Percentiles rank a stretch among this genome's conserved stretches.
Conservation (phyloP, 2,329 filamentous ascomycete species). For the Penicillium sp. region DNA sequence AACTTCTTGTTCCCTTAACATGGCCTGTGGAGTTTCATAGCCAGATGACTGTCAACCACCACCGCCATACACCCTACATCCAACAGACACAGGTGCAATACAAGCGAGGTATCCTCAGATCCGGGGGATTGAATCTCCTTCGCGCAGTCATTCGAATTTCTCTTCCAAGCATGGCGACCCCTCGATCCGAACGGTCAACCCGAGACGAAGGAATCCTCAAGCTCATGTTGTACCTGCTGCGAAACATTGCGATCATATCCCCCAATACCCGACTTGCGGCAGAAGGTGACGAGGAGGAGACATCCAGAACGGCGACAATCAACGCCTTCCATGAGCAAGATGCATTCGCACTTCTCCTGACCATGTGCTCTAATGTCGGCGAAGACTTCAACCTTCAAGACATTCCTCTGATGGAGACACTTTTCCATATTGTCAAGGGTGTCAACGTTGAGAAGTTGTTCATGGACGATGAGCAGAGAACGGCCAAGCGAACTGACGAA, state of each 20-base stretch:
- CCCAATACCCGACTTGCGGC: conserved; percentile 69
- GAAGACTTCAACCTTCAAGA: conserved; percentile 91
- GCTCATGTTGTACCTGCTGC: conserved; percentile 80
- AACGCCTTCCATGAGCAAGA: conserved; percentile 89
- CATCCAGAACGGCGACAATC: conserved; percentile 82
- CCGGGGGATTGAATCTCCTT: conserved; percentile 72
- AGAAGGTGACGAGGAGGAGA: conserved; percentile 85
- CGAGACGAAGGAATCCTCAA: conserved; percentile 92
- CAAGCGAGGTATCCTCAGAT: conserved; percentile 84
- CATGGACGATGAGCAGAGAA: conserved; percentile 71
- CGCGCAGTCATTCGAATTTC: conserved; percentile 77
- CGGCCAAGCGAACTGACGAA: conserved; percentile 68
- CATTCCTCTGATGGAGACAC: conserved; percentile 80
- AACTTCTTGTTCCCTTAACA: conserved; percentile 86
- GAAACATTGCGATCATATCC: conserved; percentile 83
- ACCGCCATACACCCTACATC: conserved; percentile 85
- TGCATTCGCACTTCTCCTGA: conserved; percentile 79
- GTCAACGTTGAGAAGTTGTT: conserved; percentile 82
- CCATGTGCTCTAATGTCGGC: conserved; percentile 85
- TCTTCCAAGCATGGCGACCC: conserved; percentile 78
- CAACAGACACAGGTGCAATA: conserved; percentile 85
- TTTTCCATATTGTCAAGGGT: conserved; percentile 91
- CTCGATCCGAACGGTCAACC: conserved; percentile 69
- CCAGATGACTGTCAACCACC: conserved; percentile 87
- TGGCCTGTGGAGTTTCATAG: conserved; percentile 85